These are phyloP conservation scores for Fomes fomentarius DNA, from an alignment of 1,284 basidiomycete genomes.

Conservation along the genomic window DNA sequence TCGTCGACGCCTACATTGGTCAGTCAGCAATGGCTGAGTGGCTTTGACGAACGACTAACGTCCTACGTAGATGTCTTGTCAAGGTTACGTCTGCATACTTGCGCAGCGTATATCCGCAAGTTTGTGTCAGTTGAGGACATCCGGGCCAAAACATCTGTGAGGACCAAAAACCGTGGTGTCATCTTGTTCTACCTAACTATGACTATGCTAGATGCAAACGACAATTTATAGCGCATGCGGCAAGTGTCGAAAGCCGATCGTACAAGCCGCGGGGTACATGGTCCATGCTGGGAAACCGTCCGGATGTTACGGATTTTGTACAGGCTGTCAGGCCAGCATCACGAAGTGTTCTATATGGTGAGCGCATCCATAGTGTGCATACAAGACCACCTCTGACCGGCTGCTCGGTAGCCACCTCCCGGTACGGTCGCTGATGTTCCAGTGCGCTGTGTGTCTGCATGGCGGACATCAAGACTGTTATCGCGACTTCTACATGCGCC, in stretches of 20 bases:
- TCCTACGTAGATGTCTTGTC: conserved; percentile 58
- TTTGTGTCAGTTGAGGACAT: conserved; percentile 54
- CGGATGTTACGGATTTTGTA: conserved; percentile 47
- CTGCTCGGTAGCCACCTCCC: conserved; percentile 63
- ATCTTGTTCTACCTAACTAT: too few species aligned
- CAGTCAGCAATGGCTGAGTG: too few species aligned
- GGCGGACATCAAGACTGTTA: conserved; percentile 80
- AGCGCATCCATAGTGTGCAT: too few species aligned
- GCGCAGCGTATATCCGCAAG: conserved; percentile 74
- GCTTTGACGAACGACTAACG: too few species aligned
- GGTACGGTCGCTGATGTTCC: conserved; percentile 66
- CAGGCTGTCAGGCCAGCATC: conserved; percentile 50
- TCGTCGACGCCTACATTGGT: conserved; percentile 77
- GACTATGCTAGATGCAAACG: conserved; percentile 58
- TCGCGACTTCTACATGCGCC: conserved; percentile 59
- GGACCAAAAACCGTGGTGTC: too few species aligned
- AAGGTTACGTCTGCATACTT: conserved; percentile 60
- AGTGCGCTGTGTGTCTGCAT: conserved; percentile 73
- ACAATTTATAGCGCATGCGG: conserved; percentile 69
- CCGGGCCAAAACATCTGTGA: conserved; percentile 52
- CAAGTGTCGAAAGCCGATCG: conserved; percentile 64
- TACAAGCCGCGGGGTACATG: conserved; percentile 11
- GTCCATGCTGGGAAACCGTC: conserved; percentile 32
- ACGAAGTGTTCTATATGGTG: conserved; percentile 74
- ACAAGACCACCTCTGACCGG: too few species aligned